Evolutionary conservation across 805 yeast genomes (phyloP), one percentile per base, ranked within the genome.

Genomic region (Candida nemodendra): DNA sequence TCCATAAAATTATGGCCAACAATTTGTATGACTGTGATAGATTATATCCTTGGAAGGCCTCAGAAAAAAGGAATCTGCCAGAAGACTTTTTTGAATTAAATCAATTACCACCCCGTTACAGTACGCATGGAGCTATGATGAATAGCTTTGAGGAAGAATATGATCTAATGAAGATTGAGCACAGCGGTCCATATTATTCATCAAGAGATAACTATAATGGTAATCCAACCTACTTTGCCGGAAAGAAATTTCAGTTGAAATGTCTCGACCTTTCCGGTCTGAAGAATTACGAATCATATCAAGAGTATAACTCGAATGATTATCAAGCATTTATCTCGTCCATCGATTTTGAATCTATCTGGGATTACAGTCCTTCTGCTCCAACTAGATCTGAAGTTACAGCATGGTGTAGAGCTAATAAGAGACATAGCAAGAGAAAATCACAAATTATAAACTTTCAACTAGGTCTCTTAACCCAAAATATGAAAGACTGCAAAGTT

Each of bases 131-230:
- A n/a, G 41, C 33, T 6, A 51, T 59, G 47, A 31, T 59, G 38
- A 22, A 48, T 8, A 36, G 53, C 15, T 64, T 84, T 21, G 78
- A 72, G 22, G 15, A 28, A 4, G 57, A 57, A 0, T 46, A 55
- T 18, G 81, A 79, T 0, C 48, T 71, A 11, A 70, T 84, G 2
- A 68, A 72, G 45, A 59, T 76, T 11, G 71, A 78, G 11, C 81
- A 83, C 53, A 40, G 50, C 1, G 83, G 76, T 44, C 95, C 96
- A 0, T 78, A 62, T 47, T 90, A 78, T 48, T 72, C 79, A 18
- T 68, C 72, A 12, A 48, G 65, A 0, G 51, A 58, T 1, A 90
- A 86, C 48, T 62, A 73, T 5, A 81, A 76, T 2, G 51, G 58
- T 5, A 57, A 60, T 9, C 81, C 91, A 0, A 73, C 82, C 38